A percentile compares a stretch with the other conserved stretches of the same genome.
phyloP scores from a whole-genome alignment of 768 basidiomycete genomes.

The Collybia nuda region DNA sequence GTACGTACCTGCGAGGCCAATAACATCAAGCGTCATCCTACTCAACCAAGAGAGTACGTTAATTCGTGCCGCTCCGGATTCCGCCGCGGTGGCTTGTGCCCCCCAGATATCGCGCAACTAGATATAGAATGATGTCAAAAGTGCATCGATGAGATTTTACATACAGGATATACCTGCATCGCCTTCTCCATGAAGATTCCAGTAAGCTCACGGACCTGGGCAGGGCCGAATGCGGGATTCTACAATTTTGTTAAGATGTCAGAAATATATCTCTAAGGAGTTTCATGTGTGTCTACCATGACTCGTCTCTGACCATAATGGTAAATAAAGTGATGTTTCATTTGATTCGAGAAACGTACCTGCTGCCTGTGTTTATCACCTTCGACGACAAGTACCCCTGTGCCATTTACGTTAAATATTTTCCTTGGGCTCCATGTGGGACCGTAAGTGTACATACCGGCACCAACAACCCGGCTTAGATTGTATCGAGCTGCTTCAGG shows the following conservation, averaged over 20 bases:
- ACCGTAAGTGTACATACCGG: constrained; percentile 21
- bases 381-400: constrained; percentile 53
- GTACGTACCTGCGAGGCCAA: constrained; percentile 65
- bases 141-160: neutral
- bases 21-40: constrained; percentile 72
- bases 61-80: constrained; percentile 29
- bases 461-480: constrained; percentile 41
- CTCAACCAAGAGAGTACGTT: constrained; percentile 68
- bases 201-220: constrained; percentile 57
- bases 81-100: constrained; percentile 26
- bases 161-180: constrained; percentile 32
- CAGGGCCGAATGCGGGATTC: constrained; percentile 69
- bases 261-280: neutral
- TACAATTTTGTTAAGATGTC: constrained; percentile 13
- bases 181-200: constrained; percentile 58
- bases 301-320: constrained; percentile 33
- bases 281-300: constrained; percentile 28
- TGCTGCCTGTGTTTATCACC: constrained; percentile 47
- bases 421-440: neutral
- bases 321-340: neutral
- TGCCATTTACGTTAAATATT: neutral
- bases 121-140: neutral
- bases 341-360: constrained; percentile 19
- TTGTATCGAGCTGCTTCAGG: constrained; percentile 35
- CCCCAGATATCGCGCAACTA: constrained; percentile 51